These are phyloP conservation scores for Penicillium sp. DNA, from an alignment of 2,329 filamentous ascomycete species.

Conservation along the genomic window DNA sequence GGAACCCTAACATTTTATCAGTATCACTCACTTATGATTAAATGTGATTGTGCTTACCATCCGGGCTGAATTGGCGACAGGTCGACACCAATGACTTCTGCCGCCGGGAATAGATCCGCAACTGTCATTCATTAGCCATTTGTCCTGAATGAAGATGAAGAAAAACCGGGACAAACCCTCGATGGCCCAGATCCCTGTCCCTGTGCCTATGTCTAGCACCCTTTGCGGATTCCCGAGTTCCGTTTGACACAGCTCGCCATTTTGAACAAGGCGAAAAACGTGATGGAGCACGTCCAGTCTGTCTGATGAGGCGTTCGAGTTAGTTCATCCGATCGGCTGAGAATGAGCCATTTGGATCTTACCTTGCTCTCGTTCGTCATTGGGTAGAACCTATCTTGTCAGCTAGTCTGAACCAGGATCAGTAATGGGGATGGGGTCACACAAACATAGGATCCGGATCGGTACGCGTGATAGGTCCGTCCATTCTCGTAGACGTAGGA, in stretches of 20 bases:
- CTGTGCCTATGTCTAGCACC: constrained; percentile 19
- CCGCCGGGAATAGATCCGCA: constrained; percentile 40
- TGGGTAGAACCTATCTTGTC: constrained; percentile 21
- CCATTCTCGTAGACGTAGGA: constrained; percentile 36
- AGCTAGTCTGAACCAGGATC: not conserved
- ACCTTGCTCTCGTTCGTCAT: constrained; percentile 27
- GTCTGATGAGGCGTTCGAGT: constrained; percentile 1
- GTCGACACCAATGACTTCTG: constrained; percentile 53
- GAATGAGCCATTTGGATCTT: not conserved
- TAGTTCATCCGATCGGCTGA: not conserved
- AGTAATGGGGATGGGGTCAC: no score
- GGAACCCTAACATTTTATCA: constrained; percentile 24
- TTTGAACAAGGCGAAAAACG: constrained; percentile 10
- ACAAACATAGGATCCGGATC: constrained; percentile 24
- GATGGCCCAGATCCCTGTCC: constrained; percentile 28
- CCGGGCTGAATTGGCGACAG: constrained; percentile 55
- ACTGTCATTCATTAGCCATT: constrained; percentile 12
- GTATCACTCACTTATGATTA: not conserved
- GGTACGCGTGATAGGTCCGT: constrained; percentile 38
- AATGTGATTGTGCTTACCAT: constrained; percentile 22
- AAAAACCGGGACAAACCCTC: constrained; percentile 7
- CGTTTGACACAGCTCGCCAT: constrained; percentile 15
- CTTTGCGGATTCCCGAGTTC: constrained; percentile 14
- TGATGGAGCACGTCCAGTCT: constrained; percentile 19
- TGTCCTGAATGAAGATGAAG: not conserved